phyloP scores from a whole-genome alignment of 768 basidiomycete genomes.

The Pleurotus eryngii region DNA sequence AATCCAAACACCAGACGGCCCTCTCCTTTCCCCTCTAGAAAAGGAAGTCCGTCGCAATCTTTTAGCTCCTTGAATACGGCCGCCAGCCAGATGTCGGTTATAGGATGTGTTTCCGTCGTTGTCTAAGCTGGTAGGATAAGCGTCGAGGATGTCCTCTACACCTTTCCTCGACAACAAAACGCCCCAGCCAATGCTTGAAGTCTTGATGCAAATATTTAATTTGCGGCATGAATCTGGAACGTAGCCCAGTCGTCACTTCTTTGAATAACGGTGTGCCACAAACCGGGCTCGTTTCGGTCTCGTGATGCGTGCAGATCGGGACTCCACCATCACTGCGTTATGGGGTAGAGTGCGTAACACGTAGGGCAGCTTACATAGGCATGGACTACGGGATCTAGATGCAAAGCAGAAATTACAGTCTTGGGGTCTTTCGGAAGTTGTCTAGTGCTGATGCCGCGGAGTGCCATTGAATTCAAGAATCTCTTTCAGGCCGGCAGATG shows the following conservation, averaged over 20 bases:
- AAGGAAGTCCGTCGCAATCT: not conserved
- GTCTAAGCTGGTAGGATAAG: conserved; percentile 5
- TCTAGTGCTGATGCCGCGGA: too few relatives aligned
- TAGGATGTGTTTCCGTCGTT: not conserved
- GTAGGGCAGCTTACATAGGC: conserved; percentile 19
- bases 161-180: conserved; percentile 21
- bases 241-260: conserved; percentile 4
- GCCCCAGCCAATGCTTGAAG: conserved; percentile 22
- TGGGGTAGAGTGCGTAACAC: conserved; percentile 20
- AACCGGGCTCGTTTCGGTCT: not conserved
- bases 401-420: conserved; percentile 6
- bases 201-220: conserved; percentile 18
- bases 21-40: not conserved
- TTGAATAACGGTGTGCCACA: not conserved
- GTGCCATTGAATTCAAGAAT: too few relatives aligned
- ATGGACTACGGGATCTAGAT: conserved; percentile 19
- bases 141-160: conserved; percentile 21
- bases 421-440: not conserved
- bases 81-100: not conserved
- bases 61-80: not conserved
- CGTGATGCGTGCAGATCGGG: not conserved
- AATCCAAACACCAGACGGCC: not conserved
- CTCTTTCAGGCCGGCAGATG: too few relatives aligned
- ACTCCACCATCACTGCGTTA: conserved; percentile 8
- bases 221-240: conserved; percentile 6